Percentiles rank a stretch among this genome's conserved stretches.
These are phyloP conservation scores for Lipomyces kockii DNA, from an alignment of 805 yeast genomes.

Conservation along the genomic window DNA sequence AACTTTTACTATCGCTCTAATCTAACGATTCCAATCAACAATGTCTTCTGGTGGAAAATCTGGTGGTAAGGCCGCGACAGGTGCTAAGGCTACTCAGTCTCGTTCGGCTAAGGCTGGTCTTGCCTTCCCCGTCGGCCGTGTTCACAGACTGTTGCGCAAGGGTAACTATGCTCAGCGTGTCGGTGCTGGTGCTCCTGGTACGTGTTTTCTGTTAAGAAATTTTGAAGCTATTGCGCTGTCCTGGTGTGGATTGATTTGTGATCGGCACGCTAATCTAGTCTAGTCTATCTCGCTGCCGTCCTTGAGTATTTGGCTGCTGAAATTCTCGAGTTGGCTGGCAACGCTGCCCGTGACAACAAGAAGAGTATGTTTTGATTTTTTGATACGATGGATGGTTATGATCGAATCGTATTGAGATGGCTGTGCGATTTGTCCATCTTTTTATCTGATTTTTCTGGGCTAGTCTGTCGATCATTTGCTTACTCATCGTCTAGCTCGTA, in stretches of 20 bases:
- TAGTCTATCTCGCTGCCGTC: slow-evolving; percentile 86
- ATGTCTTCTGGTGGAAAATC: slow-evolving; percentile 57
- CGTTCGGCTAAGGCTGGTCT: slow-evolving; percentile 99
- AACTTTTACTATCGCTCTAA: slow-evolving; percentile 56
- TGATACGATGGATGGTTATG: not conserved
- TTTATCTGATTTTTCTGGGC: not conserved
- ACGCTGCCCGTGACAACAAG: slow-evolving; percentile 98
- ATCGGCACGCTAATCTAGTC: not conserved
- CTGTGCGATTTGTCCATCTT: not conserved
- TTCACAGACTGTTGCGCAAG: slow-evolving; percentile 93
- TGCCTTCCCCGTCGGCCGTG: slow-evolving; percentile 99
- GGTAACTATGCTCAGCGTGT: slow-evolving; percentile 98
- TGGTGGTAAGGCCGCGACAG: slow-evolving; percentile 66
- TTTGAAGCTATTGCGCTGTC: not conserved
- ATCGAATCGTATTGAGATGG: not conserved
- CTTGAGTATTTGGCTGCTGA: slow-evolving; percentile 96
- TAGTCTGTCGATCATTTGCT: not conserved
- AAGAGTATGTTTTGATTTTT: slow-evolving; percentile 53
- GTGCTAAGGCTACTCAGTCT: slow-evolving; percentile 95
- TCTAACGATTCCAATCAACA: not conserved
- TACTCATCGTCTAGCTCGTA: slow-evolving; percentile 61
- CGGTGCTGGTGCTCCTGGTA: slow-evolving; percentile 95
- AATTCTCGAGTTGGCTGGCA: slow-evolving; percentile 96
- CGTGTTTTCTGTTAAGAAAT: slow-evolving; percentile 7
- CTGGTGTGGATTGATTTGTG: not conserved